Conservation (phyloP, 441 rosid genomes). For the Populus hybrid region DNA sequence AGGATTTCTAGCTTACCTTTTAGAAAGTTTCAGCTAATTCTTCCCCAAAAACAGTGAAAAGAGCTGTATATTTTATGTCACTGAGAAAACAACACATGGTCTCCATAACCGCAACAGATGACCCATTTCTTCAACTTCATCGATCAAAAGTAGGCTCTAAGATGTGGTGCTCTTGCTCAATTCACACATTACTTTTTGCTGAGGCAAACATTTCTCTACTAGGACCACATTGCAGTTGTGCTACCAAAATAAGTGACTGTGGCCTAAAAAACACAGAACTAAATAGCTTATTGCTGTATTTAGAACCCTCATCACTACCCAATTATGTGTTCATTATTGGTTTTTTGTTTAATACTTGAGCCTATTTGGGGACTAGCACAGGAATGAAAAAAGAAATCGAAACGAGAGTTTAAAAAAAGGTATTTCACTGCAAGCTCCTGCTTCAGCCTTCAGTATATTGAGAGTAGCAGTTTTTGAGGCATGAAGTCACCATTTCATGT, state of each 20-base stretch:
- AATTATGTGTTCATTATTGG: background rate
- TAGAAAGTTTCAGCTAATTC: constrained; percentile 26
- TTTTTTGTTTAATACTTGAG: background rate
- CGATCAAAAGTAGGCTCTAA: constrained; percentile 16
- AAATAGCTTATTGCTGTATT: background rate
- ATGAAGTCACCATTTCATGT: background rate
- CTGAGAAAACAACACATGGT: constrained; percentile 27
- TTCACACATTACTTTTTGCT: background rate
- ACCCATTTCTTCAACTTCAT: constrained; percentile 22
- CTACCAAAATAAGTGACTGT: background rate
- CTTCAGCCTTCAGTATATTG: background rate
- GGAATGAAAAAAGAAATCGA: background rate
- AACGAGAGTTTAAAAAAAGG: background rate
- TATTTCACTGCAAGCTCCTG: background rate
- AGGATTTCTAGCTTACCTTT: constrained; percentile 18
- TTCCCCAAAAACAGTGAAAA: constrained; percentile 10
- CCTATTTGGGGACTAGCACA: background rate
- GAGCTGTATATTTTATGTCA: background rate
- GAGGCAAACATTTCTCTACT: constrained; percentile 2
- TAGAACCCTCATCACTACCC: background rate
- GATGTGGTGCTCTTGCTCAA: constrained; percentile 9
- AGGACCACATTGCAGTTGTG: constrained; percentile 3
- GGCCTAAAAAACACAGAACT: background rate
- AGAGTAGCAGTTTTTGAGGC: background rate
- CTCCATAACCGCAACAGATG: constrained; percentile 23